Conservation (phyloP, 164 flowering plant species). For the Liquidambar formosana region DNA sequence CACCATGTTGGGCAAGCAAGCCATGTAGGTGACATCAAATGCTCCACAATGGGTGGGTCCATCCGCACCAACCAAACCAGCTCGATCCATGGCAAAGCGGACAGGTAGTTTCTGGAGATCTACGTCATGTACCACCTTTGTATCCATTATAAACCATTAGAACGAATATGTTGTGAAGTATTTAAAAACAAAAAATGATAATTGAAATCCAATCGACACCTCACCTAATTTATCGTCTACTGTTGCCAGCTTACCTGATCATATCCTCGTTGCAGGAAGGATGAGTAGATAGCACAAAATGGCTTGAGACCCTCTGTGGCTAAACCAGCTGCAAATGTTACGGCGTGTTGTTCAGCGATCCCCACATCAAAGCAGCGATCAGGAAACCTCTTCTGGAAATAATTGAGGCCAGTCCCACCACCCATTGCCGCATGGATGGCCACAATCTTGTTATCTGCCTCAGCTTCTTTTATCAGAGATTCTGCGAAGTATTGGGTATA, state of each 20-base stretch:
- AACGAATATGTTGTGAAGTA: not conserved
- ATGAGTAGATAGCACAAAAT: conserved; percentile 90
- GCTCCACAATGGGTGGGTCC: conserved; percentile 99
- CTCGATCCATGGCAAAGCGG: conserved; percentile 85
- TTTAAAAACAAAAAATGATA: not conserved
- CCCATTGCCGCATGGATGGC: conserved; percentile 99
- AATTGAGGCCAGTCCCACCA: conserved; percentile 93
- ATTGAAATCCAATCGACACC: not conserved
- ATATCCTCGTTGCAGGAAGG: conserved; percentile 88
- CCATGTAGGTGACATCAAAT: conserved; percentile 91
- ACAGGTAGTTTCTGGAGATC: conserved; percentile 95
- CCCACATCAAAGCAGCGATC: conserved; percentile 94
- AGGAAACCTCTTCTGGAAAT: conserved; percentile 81
- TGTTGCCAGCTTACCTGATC: conserved; percentile 65
- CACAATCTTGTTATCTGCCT: conserved; percentile 65
- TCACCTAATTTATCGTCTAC: not conserved
- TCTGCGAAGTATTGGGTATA: conserved; percentile 90
- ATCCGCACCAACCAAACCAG: conserved; percentile 94
- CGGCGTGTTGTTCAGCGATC: conserved; percentile 97
- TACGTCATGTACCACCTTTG: conserved; percentile 89
- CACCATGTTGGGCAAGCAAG: conserved; percentile 92
- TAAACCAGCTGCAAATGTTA: conserved; percentile 94
- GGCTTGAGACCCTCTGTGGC: conserved; percentile 96
- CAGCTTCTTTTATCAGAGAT: conserved; percentile 81
- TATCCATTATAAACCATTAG: not conserved